Conservation (phyloP, 805 yeast genomes). For the Pichia sporocuriosa region DNA sequence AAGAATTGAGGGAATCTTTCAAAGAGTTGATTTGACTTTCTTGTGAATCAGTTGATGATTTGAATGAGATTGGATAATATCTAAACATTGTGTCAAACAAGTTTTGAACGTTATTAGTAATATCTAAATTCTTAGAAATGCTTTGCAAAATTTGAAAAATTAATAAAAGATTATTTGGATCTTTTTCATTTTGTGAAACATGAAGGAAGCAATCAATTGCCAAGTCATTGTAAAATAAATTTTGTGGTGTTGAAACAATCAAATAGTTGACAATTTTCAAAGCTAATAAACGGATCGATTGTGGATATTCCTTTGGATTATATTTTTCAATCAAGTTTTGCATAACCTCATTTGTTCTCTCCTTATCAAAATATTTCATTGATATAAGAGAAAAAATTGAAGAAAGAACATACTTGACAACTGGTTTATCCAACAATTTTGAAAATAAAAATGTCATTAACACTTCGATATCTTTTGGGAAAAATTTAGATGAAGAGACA, state of each 20-base stretch:
- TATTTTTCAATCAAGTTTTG: slow-evolving; percentile 34
- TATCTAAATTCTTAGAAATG: slow-evolving; percentile 39
- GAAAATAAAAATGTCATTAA: slow-evolving; percentile 52
- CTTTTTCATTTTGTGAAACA: slow-evolving; percentile 83
- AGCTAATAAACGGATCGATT: slow-evolving; percentile 53
- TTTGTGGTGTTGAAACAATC: slow-evolving; percentile 25
- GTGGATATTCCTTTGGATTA: slow-evolving; percentile 51
- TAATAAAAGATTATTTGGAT: slow-evolving; percentile 75
- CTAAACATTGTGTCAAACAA: slow-evolving; percentile 87
- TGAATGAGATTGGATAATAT: slow-evolving; percentile 93
- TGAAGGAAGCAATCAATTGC: slow-evolving; percentile 55
- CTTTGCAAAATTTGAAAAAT: slow-evolving; percentile 53
- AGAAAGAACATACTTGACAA: slow-evolving; percentile 43
- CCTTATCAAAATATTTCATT: slow-evolving; percentile 43
- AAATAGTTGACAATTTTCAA: slow-evolving; percentile 43
- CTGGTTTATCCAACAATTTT: slow-evolving; percentile 59
- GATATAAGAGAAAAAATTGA: slow-evolving; percentile 48
- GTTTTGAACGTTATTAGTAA: slow-evolving; percentile 46
- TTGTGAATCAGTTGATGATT: slow-evolving; percentile 90
- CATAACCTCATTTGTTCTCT: slow-evolving; percentile 34
- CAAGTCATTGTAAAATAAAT: slow-evolving; percentile 28
- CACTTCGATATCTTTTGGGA: slow-evolving; percentile 43
- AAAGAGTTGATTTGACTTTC: slow-evolving; percentile 70
- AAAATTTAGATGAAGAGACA: slow-evolving; percentile 23
- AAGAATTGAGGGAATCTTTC: slow-evolving; percentile 51